Evolutionary conservation across 495 filamentous ascomycete species (phyloP), one percentile per base, ranked within the genome.

Genomic region (Neurospora sp.): DNA sequence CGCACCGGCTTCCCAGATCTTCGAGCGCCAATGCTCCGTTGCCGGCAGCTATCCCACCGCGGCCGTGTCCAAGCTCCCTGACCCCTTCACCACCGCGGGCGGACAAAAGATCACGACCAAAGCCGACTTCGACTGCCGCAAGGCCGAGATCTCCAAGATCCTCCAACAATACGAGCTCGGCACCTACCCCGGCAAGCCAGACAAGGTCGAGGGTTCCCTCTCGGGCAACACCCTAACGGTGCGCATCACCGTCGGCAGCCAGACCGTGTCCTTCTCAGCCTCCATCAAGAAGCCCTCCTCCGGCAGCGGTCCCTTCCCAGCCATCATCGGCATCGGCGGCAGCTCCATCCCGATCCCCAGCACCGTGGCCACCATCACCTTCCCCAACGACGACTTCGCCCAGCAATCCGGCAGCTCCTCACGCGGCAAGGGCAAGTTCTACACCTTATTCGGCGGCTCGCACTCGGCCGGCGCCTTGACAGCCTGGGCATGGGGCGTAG

Each of bases 401-500:
- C 80, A 80, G 18, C 85, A 86, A 75, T 74, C 78, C 0, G 77
- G 77, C 72, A 71, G 75, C 37, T 71, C 74, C 65, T 81, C 79
- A 41, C 83, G 83, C 31, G 86, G 86, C 65, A 77, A 78, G 48
- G 86, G 85, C 68, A 81, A 80, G 37, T 87, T 88, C 82, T 88
- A 84, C 77, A 80, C 80, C n/a, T 78, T 88, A 22, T 87, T 85
- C 74, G 85, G 85, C 74, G 80, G 73, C 74, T 76, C 77, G 14
- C 83, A 86, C 81, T 80, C 79, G 11, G 85, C 85, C n/a, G 85
- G 85, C 68, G 84, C 86, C 16, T 72, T 84, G 65, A 85, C 83
- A 5, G 85, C 85, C 20, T 87, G 86, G 85, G 85, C 83, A 20
- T 88, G 85, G 86, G 86, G 85, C 59, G 84, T 88, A 0, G 82